Conservation (phyloP, 345 rosid species). For the Eucalyptus lansdowneana region DNA sequence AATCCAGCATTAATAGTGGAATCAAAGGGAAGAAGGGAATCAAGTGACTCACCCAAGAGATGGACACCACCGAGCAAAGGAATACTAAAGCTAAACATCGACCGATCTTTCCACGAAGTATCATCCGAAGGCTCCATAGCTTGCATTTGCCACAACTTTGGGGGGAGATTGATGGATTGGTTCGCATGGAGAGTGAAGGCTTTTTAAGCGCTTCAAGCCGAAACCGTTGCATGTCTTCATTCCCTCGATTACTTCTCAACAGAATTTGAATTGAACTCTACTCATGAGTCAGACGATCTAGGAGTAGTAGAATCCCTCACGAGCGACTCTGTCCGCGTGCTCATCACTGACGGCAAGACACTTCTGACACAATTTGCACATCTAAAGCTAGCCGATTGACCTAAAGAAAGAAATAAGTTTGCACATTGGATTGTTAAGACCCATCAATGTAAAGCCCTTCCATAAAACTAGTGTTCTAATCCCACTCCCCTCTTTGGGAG, state of each 20-base stretch:
- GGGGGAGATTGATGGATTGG: background rate
- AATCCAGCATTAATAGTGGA: too few species aligned
- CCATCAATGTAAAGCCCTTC: background rate
- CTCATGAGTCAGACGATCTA: too few species aligned
- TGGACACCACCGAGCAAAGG: background rate
- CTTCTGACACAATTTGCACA: background rate
- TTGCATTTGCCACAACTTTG: background rate
- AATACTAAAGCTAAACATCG: background rate
- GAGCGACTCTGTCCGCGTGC: background rate
- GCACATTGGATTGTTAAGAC: background rate
- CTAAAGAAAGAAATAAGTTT: background rate
- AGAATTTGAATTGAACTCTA: background rate
- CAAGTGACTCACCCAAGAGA: too few species aligned
- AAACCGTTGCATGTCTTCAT: background rate
- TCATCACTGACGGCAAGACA: background rate
- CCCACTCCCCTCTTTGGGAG: background rate
- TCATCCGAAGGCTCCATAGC: background rate
- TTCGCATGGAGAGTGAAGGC: background rate
- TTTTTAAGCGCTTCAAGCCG: background rate
- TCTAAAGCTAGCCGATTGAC: background rate
- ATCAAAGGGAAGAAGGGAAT: too few species aligned
- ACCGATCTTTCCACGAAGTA: background rate
- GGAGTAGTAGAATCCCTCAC: background rate
- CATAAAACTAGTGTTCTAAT: background rate
- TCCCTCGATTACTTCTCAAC: background rate